A percentile compares a stretch with the other conserved stretches of the same genome.
Conservation (phyloP, 2,329 filamentous ascomycete genomes). For the Ophiostoma perfectum region DNA sequence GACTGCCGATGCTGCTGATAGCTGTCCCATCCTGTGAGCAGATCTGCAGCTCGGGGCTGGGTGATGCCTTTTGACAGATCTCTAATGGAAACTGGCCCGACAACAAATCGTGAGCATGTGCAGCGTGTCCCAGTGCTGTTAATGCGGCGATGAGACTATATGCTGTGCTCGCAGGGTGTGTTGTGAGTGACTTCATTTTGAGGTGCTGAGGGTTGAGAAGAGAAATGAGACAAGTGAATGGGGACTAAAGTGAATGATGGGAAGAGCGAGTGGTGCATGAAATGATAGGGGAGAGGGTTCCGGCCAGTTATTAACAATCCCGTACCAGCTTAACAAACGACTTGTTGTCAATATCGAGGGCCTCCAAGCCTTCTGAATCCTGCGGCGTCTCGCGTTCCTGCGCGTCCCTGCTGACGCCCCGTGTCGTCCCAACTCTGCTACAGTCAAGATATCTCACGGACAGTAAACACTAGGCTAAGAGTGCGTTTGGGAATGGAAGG, state of each 20-base stretch:
- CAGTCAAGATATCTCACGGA: background rate
- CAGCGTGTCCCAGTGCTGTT: background rate
- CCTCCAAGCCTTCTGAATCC: background rate
- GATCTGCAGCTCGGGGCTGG: background rate
- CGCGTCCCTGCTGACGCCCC: background rate
- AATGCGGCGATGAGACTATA: background rate
- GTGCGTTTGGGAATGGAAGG: background rate
- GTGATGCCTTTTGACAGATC: background rate
- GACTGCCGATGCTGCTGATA: background rate
- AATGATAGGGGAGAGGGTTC: too few relatives aligned
- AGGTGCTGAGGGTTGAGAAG: background rate
- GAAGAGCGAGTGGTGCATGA: too few relatives aligned
- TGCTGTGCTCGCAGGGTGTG: background rate
- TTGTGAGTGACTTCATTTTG: background rate
- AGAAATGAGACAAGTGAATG: too few relatives aligned
- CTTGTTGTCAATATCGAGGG: background rate
- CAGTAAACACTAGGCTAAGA: background rate
- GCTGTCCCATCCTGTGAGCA: background rate
- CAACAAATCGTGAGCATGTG: background rate
- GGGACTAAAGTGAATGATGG: too few relatives aligned
- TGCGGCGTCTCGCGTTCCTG: background rate
- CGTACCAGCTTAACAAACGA: too few relatives aligned
- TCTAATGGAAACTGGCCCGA: background rate
- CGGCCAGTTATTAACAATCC: too few relatives aligned
- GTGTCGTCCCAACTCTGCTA: background rate